phyloP scores from a whole-genome alignment of 768 basidiomycete genomes.

The Naematelia encephala region DNA sequence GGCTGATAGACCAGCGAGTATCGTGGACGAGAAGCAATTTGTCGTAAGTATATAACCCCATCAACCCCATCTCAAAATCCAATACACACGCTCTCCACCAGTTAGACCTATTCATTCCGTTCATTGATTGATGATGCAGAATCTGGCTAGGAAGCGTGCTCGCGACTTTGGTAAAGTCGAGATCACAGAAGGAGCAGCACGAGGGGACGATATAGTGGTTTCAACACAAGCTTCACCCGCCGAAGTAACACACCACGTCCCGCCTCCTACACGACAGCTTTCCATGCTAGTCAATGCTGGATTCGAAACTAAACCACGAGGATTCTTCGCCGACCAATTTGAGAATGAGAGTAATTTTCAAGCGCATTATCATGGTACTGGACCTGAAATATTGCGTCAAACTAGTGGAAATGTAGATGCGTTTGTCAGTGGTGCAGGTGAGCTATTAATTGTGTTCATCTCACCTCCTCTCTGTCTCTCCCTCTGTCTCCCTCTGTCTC shows the following conservation, averaged over 20 bases:
- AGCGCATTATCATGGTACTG: conserved; percentile 85
- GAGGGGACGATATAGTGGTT: conserved; percentile 34
- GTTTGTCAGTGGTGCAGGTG: conserved; percentile 87
- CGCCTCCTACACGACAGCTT: conserved; percentile 51
- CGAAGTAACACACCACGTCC: conserved; percentile 52
- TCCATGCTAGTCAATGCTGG: conserved; percentile 41
- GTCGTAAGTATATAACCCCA: conserved; percentile 24
- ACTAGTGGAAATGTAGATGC: conserved; percentile 75
- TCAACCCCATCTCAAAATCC: conserved; percentile 2
- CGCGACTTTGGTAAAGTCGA: conserved; percentile 63
- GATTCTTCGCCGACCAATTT: conserved; percentile 91
- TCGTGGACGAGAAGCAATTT: conserved; percentile 82
- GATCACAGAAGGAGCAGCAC: conserved; percentile 16
- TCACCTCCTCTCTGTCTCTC: background rate
- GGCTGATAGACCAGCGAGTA: conserved; percentile 59
- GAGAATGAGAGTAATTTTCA: conserved; percentile 90
- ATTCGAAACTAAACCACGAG: conserved; percentile 58
- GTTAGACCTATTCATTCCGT: no score
- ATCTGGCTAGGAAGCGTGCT: conserved; percentile 79
- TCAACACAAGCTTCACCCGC: conserved; percentile 55
- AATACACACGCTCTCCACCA: background rate
- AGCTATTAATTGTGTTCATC: conserved; percentile 11
- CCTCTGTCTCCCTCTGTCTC: background rate
- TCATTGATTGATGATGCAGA: conserved; percentile 60
- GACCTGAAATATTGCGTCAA: conserved; percentile 92